A percentile compares a stretch with the other conserved stretches of the same genome.
Conservation (phyloP, 2,329 filamentous ascomycete genomes). For the Penicillium sp. region DNA sequence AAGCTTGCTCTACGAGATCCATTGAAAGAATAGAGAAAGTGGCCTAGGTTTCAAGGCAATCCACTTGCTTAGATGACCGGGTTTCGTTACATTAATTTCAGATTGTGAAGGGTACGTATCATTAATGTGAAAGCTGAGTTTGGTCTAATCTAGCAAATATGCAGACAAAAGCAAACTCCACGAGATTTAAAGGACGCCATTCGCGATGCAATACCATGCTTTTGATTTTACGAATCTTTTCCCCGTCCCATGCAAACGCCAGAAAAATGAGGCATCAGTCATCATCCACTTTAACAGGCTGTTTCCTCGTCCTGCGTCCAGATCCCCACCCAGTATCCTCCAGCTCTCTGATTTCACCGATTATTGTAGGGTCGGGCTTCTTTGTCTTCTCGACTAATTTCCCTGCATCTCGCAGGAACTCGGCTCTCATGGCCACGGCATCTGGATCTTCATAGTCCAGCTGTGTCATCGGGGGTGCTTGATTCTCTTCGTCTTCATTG, state of each 20-base stretch:
- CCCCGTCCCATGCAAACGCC: constrained; percentile 5
- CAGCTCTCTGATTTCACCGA: constrained; percentile 38
- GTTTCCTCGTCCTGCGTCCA: constrained; percentile 40
- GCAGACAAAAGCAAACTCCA: constrained; percentile 2
- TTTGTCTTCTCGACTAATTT: constrained; percentile 45
- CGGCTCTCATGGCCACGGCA: constrained; percentile 60
- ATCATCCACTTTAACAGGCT: constrained; percentile 28
- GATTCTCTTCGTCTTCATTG: constrained; percentile 37
- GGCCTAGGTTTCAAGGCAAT: too few species aligned
- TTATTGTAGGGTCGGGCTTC: constrained; percentile 19
- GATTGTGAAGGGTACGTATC: neutral
- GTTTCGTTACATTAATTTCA: neutral
- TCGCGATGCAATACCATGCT: constrained; percentile 24
- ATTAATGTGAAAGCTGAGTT: neutral
- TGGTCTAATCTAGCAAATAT: neutral
- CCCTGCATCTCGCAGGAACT: constrained; percentile 52
- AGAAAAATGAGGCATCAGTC: constrained; percentile 8
- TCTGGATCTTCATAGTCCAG: constrained; percentile 55
- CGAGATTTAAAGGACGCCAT: constrained; percentile 16
- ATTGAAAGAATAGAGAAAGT: too few species aligned
- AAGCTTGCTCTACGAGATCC: too few species aligned
- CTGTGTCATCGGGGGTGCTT: constrained; percentile 50
- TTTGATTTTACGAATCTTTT: neutral
- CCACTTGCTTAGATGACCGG: too few species aligned
- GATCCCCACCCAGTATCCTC: constrained; percentile 40